phyloP scores from a whole-genome alignment of 306 rosid genomes.

The Pyrus betulifolia region DNA sequence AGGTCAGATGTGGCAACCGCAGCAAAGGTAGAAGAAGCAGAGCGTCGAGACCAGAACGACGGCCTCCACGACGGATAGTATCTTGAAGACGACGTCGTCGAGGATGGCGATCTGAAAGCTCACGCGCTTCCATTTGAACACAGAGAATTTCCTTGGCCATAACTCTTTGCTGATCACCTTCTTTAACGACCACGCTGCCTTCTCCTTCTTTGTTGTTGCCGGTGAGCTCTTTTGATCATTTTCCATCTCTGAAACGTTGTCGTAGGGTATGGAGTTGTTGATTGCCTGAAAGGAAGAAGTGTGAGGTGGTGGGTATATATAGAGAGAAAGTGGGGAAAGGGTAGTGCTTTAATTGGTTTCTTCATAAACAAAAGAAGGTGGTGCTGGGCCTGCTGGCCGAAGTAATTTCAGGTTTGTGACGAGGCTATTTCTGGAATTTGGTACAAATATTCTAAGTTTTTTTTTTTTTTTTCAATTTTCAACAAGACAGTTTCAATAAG shows the following conservation, averaged over 20 bases:
- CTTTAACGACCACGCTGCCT: constrained; percentile 47
- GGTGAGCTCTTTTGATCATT: neutral
- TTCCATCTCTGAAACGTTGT: neutral
- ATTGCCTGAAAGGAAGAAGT: neutral
- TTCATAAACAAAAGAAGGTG: neutral
- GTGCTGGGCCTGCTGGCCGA: constrained; percentile 14
- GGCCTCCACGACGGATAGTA: constrained; percentile 47
- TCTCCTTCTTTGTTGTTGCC: neutral
- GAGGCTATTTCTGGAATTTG: constrained; percentile 12
- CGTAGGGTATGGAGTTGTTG: neutral
- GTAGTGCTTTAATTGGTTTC: constrained; percentile 10
- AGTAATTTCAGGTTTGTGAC: neutral
- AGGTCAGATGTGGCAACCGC: constrained; percentile 60
- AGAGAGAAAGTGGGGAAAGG: neutral
- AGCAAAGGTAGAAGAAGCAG: constrained; percentile 77
- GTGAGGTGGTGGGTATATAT: neutral
- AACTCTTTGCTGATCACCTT: constrained; percentile 52
- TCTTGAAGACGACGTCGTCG: constrained; percentile 55
- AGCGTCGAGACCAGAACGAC: constrained; percentile 60
- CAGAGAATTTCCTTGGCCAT: constrained; percentile 42
- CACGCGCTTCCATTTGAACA: constrained; percentile 45
- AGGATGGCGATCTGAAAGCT: constrained; percentile 37
- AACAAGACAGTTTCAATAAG: neutral
- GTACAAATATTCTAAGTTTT: neutral
- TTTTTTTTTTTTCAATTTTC: neutral